A percentile compares a stretch with the other conserved stretches of the same genome.
Evolutionary conservation across 2,329 filamentous ascomycete species (phyloP).

Genomic region (Aphanocladium album): DNA sequence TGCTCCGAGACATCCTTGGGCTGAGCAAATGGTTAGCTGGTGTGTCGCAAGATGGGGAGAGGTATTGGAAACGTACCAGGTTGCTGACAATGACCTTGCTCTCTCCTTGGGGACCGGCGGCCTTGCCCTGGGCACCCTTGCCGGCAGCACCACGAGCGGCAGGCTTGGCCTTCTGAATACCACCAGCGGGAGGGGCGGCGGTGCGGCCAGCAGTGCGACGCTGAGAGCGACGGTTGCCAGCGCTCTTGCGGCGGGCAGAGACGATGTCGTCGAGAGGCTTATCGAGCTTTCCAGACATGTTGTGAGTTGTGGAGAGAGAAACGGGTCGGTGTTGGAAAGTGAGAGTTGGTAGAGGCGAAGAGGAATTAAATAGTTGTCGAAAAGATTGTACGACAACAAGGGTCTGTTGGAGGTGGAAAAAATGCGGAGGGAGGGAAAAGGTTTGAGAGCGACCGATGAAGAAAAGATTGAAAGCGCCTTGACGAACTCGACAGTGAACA

Average conservation of each 20-base stretch:
- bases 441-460: background rate
- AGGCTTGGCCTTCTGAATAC: conserved; percentile 74
- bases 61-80: conserved; percentile 61
- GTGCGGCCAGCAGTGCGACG: conserved; percentile 50
- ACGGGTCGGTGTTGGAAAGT: background rate
- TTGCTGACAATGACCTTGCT: conserved; percentile 99
- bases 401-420: background rate
- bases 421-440: conserved; percentile 5
- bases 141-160: conserved; percentile 53
- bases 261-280: conserved; percentile 97
- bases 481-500: background rate
- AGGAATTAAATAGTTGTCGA: conserved; percentile 8
- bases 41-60: background rate
- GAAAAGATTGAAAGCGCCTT: background rate
- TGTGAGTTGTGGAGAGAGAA: conserved; percentile 27
- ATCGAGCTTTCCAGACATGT: conserved; percentile 92
- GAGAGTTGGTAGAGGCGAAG: too few relatives aligned
- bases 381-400: conserved; percentile 10
- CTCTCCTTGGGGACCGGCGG: conserved; percentile 58
- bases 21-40: conserved; percentile 52
- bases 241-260: conserved; percentile 63
- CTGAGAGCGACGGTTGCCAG: conserved; percentile 45
- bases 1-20: conserved; percentile 93
- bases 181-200: conserved; percentile 64
- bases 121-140: conserved; percentile 61